phyloP scores from a whole-genome alignment of 345 rosid genomes.

The Brassica cretica region DNA sequence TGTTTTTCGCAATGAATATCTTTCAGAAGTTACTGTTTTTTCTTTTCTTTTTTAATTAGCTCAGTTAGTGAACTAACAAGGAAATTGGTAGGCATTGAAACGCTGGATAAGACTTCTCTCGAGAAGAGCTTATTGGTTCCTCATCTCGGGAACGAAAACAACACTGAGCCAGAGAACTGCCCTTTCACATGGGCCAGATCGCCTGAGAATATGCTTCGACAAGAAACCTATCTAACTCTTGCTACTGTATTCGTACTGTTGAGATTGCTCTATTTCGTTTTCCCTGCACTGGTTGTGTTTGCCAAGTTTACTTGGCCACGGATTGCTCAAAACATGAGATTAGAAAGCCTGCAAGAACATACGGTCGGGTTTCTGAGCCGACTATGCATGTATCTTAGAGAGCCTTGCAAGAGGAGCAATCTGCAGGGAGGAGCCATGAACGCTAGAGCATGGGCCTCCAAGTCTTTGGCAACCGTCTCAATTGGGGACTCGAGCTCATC shows the following conservation, averaged over 20 bases:
- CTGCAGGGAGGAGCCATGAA: conserved; percentile 89
- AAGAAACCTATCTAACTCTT: conserved; percentile 79
- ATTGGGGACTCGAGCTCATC: conserved; percentile 78
- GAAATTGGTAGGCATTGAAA: conserved; percentile 40
- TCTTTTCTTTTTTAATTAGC: not conserved
- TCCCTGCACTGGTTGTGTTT: conserved; percentile 51
- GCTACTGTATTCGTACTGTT: conserved; percentile 71
- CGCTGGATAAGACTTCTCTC: conserved; percentile 43
- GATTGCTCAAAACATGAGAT: conserved; percentile 48
- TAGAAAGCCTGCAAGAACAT: conserved; percentile 69
- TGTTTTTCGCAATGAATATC: too few species aligned
- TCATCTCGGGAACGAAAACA: conserved; percentile 51
- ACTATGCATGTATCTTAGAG: conserved; percentile 56
- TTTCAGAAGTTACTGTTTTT: not conserved
- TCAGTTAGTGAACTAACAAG: conserved; percentile 24
- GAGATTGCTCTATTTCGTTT: conserved; percentile 56
- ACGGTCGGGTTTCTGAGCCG: conserved; percentile 57
- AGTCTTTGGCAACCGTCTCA: conserved; percentile 92
- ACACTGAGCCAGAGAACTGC: conserved; percentile 68
- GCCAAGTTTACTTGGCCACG: conserved; percentile 54
- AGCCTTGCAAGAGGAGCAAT: conserved; percentile 77
- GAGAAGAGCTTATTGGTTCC: conserved; percentile 45
- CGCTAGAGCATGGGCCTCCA: conserved; percentile 94
- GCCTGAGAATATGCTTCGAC: conserved; percentile 80
- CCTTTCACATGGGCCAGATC: conserved; percentile 98